Evolutionary conservation across 805 yeast genomes (phyloP).

Genomic region (Pichia pseudocactophila): DNA sequence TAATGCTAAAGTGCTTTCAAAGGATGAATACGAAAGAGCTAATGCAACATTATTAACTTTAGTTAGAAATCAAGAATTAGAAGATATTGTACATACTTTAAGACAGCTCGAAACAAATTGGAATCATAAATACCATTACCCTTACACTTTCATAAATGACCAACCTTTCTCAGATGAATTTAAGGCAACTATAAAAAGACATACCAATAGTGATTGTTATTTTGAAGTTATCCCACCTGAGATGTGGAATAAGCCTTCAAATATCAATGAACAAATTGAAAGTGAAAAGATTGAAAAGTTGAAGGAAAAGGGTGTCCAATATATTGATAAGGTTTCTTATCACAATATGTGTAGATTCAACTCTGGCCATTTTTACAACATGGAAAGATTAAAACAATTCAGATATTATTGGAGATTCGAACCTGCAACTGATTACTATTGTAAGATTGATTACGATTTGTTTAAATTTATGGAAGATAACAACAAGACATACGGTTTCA

Average conservation of each 20-base stretch:
- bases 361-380: constrained; percentile 54
- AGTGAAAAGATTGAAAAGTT: constrained; percentile 31
- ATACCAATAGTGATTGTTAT: constrained; percentile 35
- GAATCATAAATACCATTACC: constrained; percentile 73
- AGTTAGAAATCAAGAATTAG: constrained; percentile 64
- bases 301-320: constrained; percentile 39
- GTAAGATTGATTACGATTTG: constrained; percentile 66
- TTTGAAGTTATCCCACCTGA: constrained; percentile 46
- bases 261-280: constrained; percentile 34
- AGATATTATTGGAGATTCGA: constrained; percentile 78
- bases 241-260: constrained; percentile 41
- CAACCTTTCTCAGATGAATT: constrained; percentile 74
- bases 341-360: constrained; percentile 84
- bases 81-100: constrained; percentile 46
- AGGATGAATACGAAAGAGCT: constrained; percentile 34
- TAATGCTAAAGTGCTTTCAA: constrained; percentile 18
- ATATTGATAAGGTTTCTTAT: constrained; percentile 54
- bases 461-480: constrained; percentile 67
- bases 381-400: constrained; percentile 51
- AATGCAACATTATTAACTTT: constrained; percentile 72
- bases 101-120: constrained; percentile 57
- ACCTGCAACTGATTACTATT: constrained; percentile 61
- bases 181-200: constrained; percentile 40
- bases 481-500: constrained; percentile 66
- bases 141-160: constrained; percentile 90